These are phyloP conservation scores for Colletotrichum navitas DNA, from an alignment of 2,329 filamentous ascomycete species.

Conservation along the genomic window DNA sequence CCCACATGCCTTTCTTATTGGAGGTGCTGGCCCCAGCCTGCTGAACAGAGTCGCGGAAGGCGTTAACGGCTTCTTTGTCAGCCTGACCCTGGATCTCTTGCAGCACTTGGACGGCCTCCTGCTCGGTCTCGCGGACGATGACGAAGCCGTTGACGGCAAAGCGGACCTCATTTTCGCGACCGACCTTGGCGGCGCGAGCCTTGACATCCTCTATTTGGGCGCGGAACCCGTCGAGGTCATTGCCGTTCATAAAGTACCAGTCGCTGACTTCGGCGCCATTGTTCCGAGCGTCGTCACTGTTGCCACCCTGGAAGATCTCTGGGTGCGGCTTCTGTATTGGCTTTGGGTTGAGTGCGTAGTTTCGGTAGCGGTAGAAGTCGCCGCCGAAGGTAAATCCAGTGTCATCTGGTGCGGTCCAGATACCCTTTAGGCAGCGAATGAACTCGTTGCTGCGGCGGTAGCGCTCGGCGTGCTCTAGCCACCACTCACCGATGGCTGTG, in stretches of 20 bases:
- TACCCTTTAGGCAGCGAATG: constrained; percentile 63
- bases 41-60: constrained; percentile 62
- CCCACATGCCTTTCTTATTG: constrained; percentile 67
- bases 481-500: constrained; percentile 65
- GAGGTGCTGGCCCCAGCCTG: constrained; percentile 61
- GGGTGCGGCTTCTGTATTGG: constrained; percentile 63
- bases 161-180: constrained; percentile 56
- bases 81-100: constrained; percentile 67
- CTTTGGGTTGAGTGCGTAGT: constrained; percentile 64
- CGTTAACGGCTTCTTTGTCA: constrained; percentile 62
- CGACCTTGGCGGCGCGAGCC: constrained; percentile 57
- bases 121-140: constrained; percentile 63
- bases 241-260: constrained; percentile 70
- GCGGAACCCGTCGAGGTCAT: constrained; percentile 65
- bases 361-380: constrained; percentile 66
- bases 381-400: constrained; percentile 62
- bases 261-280: constrained; percentile 62
- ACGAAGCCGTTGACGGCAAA: constrained; percentile 65
- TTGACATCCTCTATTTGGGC: constrained; percentile 63
- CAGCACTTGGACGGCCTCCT: constrained; percentile 61
- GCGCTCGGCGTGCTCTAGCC: constrained; percentile 65
- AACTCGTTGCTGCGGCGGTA: constrained; percentile 64
- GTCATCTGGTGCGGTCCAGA: constrained; percentile 59
- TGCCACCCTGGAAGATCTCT: constrained; percentile 67
- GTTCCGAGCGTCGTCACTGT: constrained; percentile 62